A percentile compares a stretch with the other conserved stretches of the same genome.
Evolutionary conservation across 2,329 filamentous ascomycete species (phyloP).

Genomic region (Ophiostoma sp.): DNA sequence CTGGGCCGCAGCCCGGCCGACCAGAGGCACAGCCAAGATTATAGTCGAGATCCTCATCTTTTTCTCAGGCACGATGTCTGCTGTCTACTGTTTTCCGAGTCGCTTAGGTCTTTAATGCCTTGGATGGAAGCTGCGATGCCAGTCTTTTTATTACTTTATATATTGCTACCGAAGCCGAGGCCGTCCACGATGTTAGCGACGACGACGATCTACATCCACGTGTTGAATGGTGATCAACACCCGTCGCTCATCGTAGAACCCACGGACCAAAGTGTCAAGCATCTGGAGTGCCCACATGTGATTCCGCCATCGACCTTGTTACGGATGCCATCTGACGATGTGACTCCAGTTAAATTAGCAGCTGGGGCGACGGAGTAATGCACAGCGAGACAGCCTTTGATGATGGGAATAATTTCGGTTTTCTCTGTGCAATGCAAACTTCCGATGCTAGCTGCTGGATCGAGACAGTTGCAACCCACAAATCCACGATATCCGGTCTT

Average conservation of each 20-base stretch:
- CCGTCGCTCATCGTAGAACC: background rate
- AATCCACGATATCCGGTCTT: background rate
- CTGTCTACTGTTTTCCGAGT: background rate
- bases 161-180: too few species aligned
- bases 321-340: background rate
- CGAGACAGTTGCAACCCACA: background rate
- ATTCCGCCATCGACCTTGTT: conserved; percentile 5
- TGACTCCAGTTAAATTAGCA: background rate
- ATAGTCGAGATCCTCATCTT: background rate
- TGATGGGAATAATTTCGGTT: too few species aligned
- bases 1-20: background rate
- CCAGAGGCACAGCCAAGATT: background rate
- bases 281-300: background rate
- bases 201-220: too few species aligned
- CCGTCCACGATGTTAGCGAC: too few species aligned
- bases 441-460: background rate
- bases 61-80: background rate
- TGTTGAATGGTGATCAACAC: too few species aligned
- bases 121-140: too few species aligned
- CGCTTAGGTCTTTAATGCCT: too few species aligned
- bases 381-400: background rate
- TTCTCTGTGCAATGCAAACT: background rate
- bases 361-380: background rate
- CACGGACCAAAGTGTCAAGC: background rate
- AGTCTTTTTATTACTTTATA: too few species aligned